Evolutionary conservation across 2,329 filamentous ascomycete species (phyloP), one percentile per base, ranked within the genome.

Genomic region (Colletotrichum tropicale): DNA sequence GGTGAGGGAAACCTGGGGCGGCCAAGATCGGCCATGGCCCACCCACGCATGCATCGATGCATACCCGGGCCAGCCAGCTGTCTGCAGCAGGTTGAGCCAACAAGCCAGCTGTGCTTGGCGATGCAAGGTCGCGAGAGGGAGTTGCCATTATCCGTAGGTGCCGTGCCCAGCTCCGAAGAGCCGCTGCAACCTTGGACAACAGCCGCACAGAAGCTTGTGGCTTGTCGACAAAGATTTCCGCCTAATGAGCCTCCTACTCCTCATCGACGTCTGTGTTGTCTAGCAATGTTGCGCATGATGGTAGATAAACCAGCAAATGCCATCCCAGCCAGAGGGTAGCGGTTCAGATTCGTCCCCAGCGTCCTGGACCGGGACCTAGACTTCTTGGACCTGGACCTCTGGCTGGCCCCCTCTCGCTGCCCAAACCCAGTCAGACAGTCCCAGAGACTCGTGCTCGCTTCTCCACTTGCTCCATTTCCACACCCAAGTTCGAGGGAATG

Each of bases 1-100:
- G 73, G 55, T 68, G 58, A 21, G 58, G 15, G 73, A 75, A 75
- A 75, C 64, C 73, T 72, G 73, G 73, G 73, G 73, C 69, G 69
- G 73, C 73, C 70, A 75, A 75, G 73, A 75, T 75, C 70, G 71
- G 26, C 55, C 43, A 58, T 64, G 64, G 68, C 56, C 73, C 69
- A 74, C 71, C 52, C 71, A 72, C 73, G 61, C 21, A 32, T 56
- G 55, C 71, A 72, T 70, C 61, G 21, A 32, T 56, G 55, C 69
- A 73, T 68, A 52, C 62, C 68, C 67, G 38, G 21, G 21, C n/a
- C 38, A 72, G 62, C 55, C 62, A 66, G 61, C 65, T 56, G 58
- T 38, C 62, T 75, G 61, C 58, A 55, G 71, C 56, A 32, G 38
- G 15, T 34, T 52, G 32, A 58, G 66, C 66, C 66, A 70, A 52